phyloP scores from a whole-genome alignment of 1,284 basidiomycete genomes.

The Malassezia obtusa region DNA sequence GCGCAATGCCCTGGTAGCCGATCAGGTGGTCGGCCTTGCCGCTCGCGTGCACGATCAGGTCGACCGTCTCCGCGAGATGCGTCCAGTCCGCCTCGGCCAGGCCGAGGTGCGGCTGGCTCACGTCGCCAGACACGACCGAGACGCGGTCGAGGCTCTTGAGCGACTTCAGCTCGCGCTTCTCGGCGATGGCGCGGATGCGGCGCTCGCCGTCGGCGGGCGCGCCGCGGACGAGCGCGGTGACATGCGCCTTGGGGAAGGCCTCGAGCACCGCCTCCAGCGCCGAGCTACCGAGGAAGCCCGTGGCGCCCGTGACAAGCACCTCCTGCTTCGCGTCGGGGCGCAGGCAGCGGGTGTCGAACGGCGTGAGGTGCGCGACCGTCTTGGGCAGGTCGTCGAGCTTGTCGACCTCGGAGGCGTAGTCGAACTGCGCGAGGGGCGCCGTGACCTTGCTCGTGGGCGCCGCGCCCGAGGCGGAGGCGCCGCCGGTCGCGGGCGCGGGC shows the following conservation, averaged over 20 bases:
- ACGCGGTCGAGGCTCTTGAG: constrained; percentile 19
- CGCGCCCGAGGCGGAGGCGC: not conserved
- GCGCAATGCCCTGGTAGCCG: constrained; percentile 46
- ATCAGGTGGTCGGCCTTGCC: constrained; percentile 48
- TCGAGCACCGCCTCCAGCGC: constrained; percentile 40
- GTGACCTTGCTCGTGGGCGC: not conserved
- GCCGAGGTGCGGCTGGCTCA: constrained; percentile 45
- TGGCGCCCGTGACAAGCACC: constrained; percentile 46
- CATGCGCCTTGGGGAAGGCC: constrained; percentile 27
- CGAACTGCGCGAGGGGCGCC: constrained; percentile 4
- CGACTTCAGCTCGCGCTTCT: constrained; percentile 8
- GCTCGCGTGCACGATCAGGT: constrained; percentile 45
- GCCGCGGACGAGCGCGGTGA: constrained; percentile 48
- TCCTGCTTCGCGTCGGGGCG: constrained; percentile 26
- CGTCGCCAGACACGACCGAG: constrained; percentile 19
- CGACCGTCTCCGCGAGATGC: constrained; percentile 31
- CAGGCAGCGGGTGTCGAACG: constrained; percentile 13
- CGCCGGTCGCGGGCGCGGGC: not conserved
- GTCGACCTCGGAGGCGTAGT: constrained; percentile 18
- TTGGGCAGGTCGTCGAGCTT: constrained; percentile 18
- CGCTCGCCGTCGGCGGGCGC: constrained; percentile 42
- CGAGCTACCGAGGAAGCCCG: constrained; percentile 47
- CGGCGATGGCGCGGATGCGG: constrained; percentile 26
- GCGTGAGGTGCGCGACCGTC: constrained; percentile 14
- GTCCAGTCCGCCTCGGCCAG: constrained; percentile 41